A percentile compares a stretch with the other conserved stretches of the same genome.
These are phyloP conservation scores for Malassezia brasiliensis DNA, from an alignment of 1,284 basidiomycete species.

Conservation along the genomic window DNA sequence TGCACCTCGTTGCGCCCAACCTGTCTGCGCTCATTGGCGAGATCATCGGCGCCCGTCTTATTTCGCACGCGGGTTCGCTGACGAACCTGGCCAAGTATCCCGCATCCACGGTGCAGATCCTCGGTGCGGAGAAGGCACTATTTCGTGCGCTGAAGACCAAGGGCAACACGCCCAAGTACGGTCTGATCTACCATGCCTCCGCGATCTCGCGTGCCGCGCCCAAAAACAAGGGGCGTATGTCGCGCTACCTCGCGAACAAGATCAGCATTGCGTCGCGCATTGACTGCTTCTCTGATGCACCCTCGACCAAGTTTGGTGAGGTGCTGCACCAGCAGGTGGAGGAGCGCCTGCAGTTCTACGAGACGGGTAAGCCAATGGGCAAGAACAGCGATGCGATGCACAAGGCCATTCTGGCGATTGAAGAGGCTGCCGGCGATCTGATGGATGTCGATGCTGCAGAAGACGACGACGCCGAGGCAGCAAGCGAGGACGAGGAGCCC, in stretches of 20 bases:
- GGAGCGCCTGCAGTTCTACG: constrained; percentile 89
- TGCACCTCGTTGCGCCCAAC: constrained; percentile 94
- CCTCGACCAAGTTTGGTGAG: constrained; percentile 87
- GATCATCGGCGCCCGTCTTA: constrained; percentile 84
- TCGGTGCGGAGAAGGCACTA: constrained; percentile 94
- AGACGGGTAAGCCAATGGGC: constrained; percentile 50
- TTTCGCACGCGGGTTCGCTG: constrained; percentile 93
- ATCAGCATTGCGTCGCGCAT: constrained; percentile 95
- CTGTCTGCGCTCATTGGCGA: constrained; percentile 82
- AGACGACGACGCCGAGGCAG: constrained; percentile 52
- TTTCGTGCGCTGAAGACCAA: constrained; percentile 98
- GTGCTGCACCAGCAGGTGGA: constrained; percentile 88
- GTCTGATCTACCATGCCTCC: constrained; percentile 56
- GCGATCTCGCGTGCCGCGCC: constrained; percentile 80
- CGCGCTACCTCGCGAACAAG: constrained; percentile 74
- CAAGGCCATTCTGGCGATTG: constrained; percentile 72
- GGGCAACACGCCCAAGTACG: constrained; percentile 90
- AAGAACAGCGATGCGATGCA: constrained; percentile 55
- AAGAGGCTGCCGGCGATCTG: constrained; percentile 60
- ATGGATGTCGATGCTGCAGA: constrained; percentile 61
- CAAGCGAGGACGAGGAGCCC: constrained; percentile 53
- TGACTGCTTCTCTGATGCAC: constrained; percentile 82
- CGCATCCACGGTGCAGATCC: constrained; percentile 92
- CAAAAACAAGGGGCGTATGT: constrained; percentile 92
- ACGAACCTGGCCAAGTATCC: constrained; percentile 97